Conservation (phyloP, 148 eudicot genomes). For the Beta vulgaris region DNA sequence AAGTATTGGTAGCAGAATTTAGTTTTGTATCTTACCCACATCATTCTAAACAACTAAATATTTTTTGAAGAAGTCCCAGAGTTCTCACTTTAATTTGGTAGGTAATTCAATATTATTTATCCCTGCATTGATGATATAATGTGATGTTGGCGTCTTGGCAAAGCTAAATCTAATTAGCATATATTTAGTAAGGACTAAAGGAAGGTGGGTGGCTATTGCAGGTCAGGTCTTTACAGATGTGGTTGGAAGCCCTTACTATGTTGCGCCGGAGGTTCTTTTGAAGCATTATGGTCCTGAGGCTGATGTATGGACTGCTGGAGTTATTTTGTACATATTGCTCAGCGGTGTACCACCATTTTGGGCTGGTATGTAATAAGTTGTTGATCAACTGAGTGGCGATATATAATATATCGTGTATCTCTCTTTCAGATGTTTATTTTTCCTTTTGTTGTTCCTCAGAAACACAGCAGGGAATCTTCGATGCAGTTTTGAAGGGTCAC, state of each 20-base stretch:
- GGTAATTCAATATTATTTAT: neutral
- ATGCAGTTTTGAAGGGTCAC: slow-evolving; percentile 83
- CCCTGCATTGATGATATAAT: slow-evolving; percentile 1
- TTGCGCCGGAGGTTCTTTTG: slow-evolving; percentile 94
- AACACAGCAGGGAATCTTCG: slow-evolving; percentile 97
- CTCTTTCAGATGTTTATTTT: neutral
- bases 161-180: neutral
- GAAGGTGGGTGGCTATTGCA: slow-evolving; percentile 36
- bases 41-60: neutral
- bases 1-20: neutral
- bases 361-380: slow-evolving; percentile 88
- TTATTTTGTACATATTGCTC: slow-evolving; percentile 86
- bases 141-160: neutral
- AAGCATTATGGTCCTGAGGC: slow-evolving; percentile 97
- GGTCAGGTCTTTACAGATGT: slow-evolving; percentile 90
- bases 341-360: slow-evolving; percentile 99
- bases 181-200: neutral
- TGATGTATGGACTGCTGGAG: slow-evolving; percentile 99
- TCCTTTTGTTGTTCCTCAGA: slow-evolving; percentile 42
- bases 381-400: no score
- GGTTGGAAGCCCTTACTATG: slow-evolving; percentile 98
- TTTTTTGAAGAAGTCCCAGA: neutral
- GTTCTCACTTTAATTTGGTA: neutral
- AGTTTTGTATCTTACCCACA: slow-evolving; percentile 10
- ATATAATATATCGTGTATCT: slow-evolving; percentile 11